Conservation (phyloP, 192 early-diverging fungal species). For the Coemansia sp. region DNA sequence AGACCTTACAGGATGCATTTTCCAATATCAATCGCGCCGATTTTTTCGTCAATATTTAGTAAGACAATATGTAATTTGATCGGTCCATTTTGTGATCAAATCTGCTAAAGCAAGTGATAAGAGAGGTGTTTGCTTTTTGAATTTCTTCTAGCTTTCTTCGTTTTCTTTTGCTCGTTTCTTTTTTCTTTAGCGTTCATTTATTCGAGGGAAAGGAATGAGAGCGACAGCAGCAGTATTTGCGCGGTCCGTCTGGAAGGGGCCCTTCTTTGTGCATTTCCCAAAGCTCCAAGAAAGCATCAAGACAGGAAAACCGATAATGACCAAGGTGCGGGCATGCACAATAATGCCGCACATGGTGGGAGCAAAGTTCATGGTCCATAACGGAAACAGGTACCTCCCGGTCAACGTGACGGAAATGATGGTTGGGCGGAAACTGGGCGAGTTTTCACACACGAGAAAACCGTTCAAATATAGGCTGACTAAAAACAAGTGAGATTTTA, state of each 20-base stretch:
- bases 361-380: conserved; percentile 87
- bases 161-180: neutral
- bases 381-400: conserved; percentile 87
- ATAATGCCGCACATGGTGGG: conserved; percentile 91
- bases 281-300: conserved; percentile 64
- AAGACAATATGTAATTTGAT: no score
- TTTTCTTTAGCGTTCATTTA: neutral
- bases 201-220: conserved; percentile 17
- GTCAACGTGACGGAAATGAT: conserved; percentile 87
- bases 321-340: conserved; percentile 77
- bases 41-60: no score
- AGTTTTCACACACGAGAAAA: conserved; percentile 90
- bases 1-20: conserved; percentile 1
- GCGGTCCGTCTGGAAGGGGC: conserved; percentile 73
- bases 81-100: no score
- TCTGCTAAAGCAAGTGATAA: no score
- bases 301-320: conserved; percentile 65
- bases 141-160: neutral
- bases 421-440: conserved; percentile 93
- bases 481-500: conserved; percentile 62
- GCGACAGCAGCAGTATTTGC: conserved; percentile 20
- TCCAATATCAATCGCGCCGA: neutral
- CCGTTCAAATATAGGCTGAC: conserved; percentile 76
- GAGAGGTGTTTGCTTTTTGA: no score
- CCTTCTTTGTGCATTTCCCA: conserved; percentile 57